Evolutionary conservation across 2,329 filamentous ascomycete genomes (phyloP).

Genomic region (Leptographium procerum): DNA sequence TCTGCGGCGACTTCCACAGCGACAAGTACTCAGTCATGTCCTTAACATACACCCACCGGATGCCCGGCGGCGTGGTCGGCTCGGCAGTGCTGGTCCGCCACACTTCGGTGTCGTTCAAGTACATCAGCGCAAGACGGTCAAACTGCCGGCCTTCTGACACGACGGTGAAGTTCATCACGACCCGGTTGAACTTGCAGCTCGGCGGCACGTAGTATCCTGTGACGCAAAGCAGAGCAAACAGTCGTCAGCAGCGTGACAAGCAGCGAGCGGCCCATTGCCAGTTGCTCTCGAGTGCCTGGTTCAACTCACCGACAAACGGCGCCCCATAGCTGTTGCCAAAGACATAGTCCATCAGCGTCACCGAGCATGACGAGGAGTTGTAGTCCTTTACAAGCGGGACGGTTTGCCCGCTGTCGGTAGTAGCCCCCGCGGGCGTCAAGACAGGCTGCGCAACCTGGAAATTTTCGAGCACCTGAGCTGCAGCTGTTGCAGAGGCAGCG

Average conservation of each 20-base stretch:
- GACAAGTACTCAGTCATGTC: constrained; percentile 63
- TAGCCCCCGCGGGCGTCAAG: constrained; percentile 33
- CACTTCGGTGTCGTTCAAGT: constrained; percentile 66
- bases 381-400: constrained; percentile 1
- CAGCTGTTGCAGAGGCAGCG: constrained; percentile 14
- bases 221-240: too few relatives aligned
- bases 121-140: constrained; percentile 67
- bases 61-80: constrained; percentile 53
- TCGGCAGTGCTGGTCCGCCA: constrained; percentile 77
- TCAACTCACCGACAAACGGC: constrained; percentile 55
- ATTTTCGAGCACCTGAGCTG: constrained; percentile 39
- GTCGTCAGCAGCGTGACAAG: neutral
- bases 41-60: constrained; percentile 66
- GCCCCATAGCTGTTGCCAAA: constrained; percentile 65
- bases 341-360: constrained; percentile 56
- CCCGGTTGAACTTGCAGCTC: constrained; percentile 57
- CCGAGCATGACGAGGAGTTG: constrained; percentile 27
- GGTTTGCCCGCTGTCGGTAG: constrained; percentile 23
- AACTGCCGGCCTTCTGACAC: constrained; percentile 61
- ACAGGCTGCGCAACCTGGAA: constrained; percentile 62
- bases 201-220: constrained; percentile 51
- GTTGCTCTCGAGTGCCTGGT: neutral
- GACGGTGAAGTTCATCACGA: constrained; percentile 66
- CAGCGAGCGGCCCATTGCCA: constrained; percentile 16
- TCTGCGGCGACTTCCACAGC: constrained; percentile 59